Base-by-base conservation (phyloP, 495 filamentous ascomycete genomes). In the Poronia punctata region DNA sequence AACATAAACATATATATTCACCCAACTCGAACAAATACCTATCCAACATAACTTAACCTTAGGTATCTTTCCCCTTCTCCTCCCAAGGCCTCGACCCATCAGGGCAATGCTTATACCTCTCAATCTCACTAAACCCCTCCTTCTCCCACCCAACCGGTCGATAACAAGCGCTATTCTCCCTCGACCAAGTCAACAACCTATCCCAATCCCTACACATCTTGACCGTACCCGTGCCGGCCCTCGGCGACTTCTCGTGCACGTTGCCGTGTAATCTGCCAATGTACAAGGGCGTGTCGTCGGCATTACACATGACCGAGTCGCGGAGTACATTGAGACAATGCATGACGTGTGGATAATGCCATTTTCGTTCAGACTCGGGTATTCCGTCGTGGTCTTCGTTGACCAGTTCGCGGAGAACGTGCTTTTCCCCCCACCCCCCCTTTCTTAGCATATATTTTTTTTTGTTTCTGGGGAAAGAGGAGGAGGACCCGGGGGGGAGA, bases 201-300 rank as follows among this genome's bases (percentile, higher is more conserved):
- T 27, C 24, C 24, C 24, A 27, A n/a, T 27, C 24, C 7, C 24
- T 7, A n/a, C 24, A 27, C 24, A 27, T 27, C 24, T 27, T 27
- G 7, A 27, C 24, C 7, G 24, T 27, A 7, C 24, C 24, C 7
- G 24, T 27, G 24, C 24, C 24, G 7, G 24, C 24, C 7, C n/a
- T 5, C 1, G 33, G 46, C 11, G 46, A 14, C 14, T 25, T 25
- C 12, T 16, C 33, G n/a, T 11, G 2, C 10, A 30, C 14, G 11
- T 47, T 8, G 3, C 42, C n/a, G 19, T 50, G 25, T 14, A 43
- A n/a, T n/a, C 29, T 25, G 3, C 37, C 46, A 3, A 37, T 43
- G 19, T 51, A 51, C 28, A 11, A 22, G 7, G 48, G 48, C 17
- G 48, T 51, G 31, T 50, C 48, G 37, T 51, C 48, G 6, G 48